Percentiles rank a stretch among this genome's conserved stretches.
Evolutionary conservation across 352 stramenopile genomes (phyloP).

Genomic region (Aphanomyces invadans): DNA sequence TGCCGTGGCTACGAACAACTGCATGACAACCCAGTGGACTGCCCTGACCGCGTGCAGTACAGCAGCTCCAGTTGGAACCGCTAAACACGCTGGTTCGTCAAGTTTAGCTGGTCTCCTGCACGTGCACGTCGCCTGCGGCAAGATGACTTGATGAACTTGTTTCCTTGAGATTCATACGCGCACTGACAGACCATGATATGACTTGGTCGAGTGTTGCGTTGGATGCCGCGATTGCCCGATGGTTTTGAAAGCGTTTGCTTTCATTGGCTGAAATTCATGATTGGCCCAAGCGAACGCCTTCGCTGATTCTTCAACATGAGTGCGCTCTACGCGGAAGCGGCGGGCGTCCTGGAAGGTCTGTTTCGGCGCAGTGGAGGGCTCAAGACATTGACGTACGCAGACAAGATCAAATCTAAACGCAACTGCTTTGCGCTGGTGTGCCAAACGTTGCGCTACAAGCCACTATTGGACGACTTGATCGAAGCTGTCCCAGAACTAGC

Average conservation of each 20-base stretch:
- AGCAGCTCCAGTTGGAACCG: too few species aligned
- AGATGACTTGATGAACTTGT: too few species aligned
- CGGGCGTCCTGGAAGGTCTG: constrained; percentile 65
- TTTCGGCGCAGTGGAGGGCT: constrained; percentile 69
- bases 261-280: constrained; percentile 11
- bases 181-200: too few species aligned
- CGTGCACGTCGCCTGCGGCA: too few species aligned
- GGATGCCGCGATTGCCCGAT: background rate
- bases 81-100: too few species aligned
- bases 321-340: constrained; percentile 78
- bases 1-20: too few species aligned
- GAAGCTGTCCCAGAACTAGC: constrained; percentile 52
- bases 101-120: too few species aligned
- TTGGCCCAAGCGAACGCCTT: constrained; percentile 6
- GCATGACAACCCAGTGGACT: too few species aligned
- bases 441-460: constrained; percentile 84
- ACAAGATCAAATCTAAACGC: constrained; percentile 75
- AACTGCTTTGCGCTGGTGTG: constrained; percentile 85
- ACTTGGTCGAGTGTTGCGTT: too few species aligned
- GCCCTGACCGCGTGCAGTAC: too few species aligned
- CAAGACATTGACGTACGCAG: constrained; percentile 77
- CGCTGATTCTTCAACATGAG: constrained; percentile 41
- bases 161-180: too few species aligned
- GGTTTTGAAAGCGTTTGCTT: background rate
- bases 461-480: constrained; percentile 61